Evolutionary conservation across 352 stramenopile species (phyloP).

Genomic region (Peronospora destructor): DNA sequence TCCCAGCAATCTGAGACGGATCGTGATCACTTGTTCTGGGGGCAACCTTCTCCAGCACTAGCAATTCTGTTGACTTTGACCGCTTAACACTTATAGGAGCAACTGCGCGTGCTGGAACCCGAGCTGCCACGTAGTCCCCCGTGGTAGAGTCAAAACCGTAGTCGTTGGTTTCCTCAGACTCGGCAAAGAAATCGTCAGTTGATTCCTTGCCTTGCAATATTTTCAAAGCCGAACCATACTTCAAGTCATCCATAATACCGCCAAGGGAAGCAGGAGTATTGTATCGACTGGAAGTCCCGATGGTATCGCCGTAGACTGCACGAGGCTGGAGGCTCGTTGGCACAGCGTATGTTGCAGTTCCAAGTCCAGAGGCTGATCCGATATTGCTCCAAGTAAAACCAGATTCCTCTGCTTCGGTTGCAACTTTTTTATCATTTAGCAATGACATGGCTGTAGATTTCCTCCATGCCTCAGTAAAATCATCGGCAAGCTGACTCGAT

Average conservation of each 20-base stretch:
- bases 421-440: constrained; percentile 14
- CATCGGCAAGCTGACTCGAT: background rate
- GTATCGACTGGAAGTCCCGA: constrained; percentile 5
- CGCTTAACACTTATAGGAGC: constrained; percentile 4
- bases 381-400: constrained; percentile 41
- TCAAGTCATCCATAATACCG: constrained; percentile 68
- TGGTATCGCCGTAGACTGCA: constrained; percentile 7
- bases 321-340: constrained; percentile 30
- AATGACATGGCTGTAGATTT: constrained; percentile 19
- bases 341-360: constrained; percentile 37
- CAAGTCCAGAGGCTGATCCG: constrained; percentile 17
- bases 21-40: background rate
- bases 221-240: constrained; percentile 14
- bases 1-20: background rate
- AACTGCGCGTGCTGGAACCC: constrained; percentile 5
- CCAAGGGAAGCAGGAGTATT: constrained; percentile 9
- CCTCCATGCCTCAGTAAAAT: constrained; percentile 20
- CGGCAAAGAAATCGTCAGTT: constrained; percentile 69
- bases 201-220: constrained; percentile 19
- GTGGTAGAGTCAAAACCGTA: constrained; percentile 63
- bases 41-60: background rate
- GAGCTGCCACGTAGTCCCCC: constrained; percentile 47
- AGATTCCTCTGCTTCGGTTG: constrained; percentile 9
- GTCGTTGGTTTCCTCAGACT: constrained; percentile 69
- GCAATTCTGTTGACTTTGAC: constrained; percentile 9